Base-by-base conservation (phyloP, 2,329 filamentous ascomycete genomes). In the Trichoderma sp. region DNA sequence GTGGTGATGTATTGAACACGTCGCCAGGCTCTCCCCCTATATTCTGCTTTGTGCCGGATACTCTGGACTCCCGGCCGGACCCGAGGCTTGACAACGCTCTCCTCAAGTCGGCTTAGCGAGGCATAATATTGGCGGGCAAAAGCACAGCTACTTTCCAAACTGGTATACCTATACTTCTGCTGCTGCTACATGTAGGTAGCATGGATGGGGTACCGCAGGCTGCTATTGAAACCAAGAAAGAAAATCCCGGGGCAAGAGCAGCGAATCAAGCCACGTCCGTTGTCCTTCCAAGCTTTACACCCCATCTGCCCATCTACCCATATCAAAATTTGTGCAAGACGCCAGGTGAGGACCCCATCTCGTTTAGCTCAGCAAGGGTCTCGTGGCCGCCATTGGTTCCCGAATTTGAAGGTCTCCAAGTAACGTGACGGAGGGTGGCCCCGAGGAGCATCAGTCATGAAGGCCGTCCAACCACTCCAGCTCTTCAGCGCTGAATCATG, bases 331-430 rank as follows among this genome's bases (percentile, higher is more conserved):
- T 28, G 61, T 30, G 49, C 61, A 66, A 51, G 30, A 51, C 39
- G 39, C 52, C 54, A 49, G 64, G 52, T 37, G 21, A 55, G 54
- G 54, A 10, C 28, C 28, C 63, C 54, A 34, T 66, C 52, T 49
- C 64, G 54, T 72, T 75, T 71, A 71, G 68, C 55, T 68, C 71
- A 60, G 70, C 78, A 79, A 70, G 78, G 79, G 74, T 75, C 74
- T 74, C 59, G n/a, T 34, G n/a, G 32, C 61, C 63, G 52, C 70
- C 46, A 81, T 81, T 81, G 80, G 80, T 64, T 59, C 68, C 70
- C 73, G 70, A 76, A 72, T 76, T 72, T 73, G 51, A 71, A 73
- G 71, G 72, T 73, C 74, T 76, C 71, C 70, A 51, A 46, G 76
- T 77, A 79, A 78, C 75, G 77, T 79, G 78, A 80, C 71, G 60